These are phyloP conservation scores for Silene vulgaris DNA, from an alignment of 179 eudicot species.

Conservation along the genomic window DNA sequence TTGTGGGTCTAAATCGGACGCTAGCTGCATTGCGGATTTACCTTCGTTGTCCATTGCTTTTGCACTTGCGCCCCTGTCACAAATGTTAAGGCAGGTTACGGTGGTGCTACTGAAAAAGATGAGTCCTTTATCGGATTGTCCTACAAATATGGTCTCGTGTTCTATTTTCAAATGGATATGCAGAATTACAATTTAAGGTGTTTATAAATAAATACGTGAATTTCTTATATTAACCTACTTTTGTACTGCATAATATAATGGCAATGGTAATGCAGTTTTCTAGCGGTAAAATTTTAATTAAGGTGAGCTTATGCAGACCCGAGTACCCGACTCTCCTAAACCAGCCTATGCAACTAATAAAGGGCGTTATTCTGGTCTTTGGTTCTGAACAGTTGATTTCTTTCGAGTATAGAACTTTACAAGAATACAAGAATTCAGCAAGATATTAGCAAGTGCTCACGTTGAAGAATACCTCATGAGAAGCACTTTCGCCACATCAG, in stretches of 20 bases:
- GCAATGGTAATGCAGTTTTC: too few relatives aligned
- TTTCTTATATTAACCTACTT: too few relatives aligned
- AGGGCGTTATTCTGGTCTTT: neutral
- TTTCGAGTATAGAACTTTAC: neutral
- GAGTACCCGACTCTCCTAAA: too few relatives aligned
- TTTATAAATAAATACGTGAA: too few relatives aligned
- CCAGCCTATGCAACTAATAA: too few relatives aligned
- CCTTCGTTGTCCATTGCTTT: slow-evolving; percentile 53
- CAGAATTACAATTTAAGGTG: too few relatives aligned
- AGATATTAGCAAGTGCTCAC: neutral
- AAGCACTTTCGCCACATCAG: slow-evolving; percentile 56
- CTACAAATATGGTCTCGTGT: too few relatives aligned
- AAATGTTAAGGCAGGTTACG: neutral
- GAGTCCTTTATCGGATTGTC: neutral
- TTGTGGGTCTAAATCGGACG: slow-evolving; percentile 36
- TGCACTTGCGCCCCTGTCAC: slow-evolving; percentile 65
- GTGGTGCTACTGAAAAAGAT: neutral
- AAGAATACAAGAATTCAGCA: neutral
- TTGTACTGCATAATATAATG: too few relatives aligned
- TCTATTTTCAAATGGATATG: too few relatives aligned
- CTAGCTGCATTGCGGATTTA: slow-evolving; percentile 55
- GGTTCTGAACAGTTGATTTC: neutral
- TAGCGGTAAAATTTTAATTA: too few relatives aligned
- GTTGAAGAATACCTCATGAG: slow-evolving; percentile 46
- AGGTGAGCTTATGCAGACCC: too few relatives aligned